A percentile compares a stretch with the other conserved stretches of the same genome.
These are phyloP conservation scores for Nevesoporus exiguus DNA, from an alignment of 768 basidiomycete genomes.

Conservation along the genomic window DNA sequence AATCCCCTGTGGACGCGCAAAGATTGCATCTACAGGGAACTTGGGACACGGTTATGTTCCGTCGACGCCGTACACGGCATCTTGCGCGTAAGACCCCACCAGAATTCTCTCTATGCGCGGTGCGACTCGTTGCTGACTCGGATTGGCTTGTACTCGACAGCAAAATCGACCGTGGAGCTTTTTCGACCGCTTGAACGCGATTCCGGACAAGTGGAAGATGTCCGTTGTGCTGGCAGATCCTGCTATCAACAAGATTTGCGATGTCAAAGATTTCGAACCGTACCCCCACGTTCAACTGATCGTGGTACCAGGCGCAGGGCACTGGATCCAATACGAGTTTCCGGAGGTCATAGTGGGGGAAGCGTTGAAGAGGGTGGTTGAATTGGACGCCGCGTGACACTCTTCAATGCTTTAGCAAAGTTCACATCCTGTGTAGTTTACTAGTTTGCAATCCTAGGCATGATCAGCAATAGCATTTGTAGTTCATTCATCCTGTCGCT, in stretches of 20 bases:
- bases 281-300: slow-evolving; percentile 12
- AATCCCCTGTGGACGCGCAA: slow-evolving; percentile 16
- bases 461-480: no score
- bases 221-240: slow-evolving; percentile 20
- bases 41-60: slow-evolving; percentile 16
- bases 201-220: slow-evolving; percentile 13
- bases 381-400: slow-evolving; percentile 1
- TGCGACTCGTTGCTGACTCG: not conserved
- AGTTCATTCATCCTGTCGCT: no score
- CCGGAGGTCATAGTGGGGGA: slow-evolving; percentile 20
- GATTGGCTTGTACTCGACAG: not conserved
- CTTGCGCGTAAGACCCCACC: not conserved
- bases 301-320: slow-evolving; percentile 16
- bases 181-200: not conserved
- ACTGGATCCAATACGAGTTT: slow-evolving; percentile 28
- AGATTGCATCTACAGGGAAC: slow-evolving; percentile 3
- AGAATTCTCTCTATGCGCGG: not conserved
- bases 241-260: slow-evolving; percentile 3
- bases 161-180: slow-evolving; percentile 19
- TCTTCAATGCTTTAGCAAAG: no score
- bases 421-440: no score
- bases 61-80: slow-evolving; percentile 1
- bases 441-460: no score
- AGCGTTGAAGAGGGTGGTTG: slow-evolving; percentile 9
- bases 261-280: slow-evolving; percentile 9